Conservation (phyloP, 2,329 filamentous ascomycete species). For the Arthrobotrys entomopaga region DNA sequence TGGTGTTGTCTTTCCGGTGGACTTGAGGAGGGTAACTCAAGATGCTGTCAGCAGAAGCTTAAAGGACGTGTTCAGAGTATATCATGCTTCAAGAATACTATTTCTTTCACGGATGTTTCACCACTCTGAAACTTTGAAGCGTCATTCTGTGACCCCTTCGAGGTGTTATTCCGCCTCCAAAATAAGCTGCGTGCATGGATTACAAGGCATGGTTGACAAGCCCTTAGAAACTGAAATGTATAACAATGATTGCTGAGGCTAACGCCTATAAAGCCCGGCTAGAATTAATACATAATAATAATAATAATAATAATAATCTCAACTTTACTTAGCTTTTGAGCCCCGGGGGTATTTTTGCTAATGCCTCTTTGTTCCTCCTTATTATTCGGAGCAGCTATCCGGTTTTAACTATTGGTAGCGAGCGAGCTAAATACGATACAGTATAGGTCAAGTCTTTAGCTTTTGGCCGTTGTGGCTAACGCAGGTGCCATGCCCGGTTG, state of each 20-base stretch:
- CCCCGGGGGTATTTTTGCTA: slow-evolving; percentile 1
- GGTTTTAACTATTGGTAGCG: slow-evolving; percentile 30
- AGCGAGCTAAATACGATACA: slow-evolving; percentile 11
- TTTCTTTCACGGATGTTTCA: slow-evolving; percentile 50
- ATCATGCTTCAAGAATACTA: slow-evolving; percentile 7
- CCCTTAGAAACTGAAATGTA: neutral
- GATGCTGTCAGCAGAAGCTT: slow-evolving; percentile 9
- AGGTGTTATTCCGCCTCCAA: slow-evolving; percentile 37
- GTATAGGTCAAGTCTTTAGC: slow-evolving; percentile 3
- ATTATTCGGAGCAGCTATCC: neutral
- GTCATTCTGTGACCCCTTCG: slow-evolving; percentile 28
- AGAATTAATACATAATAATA: slow-evolving; percentile 5
- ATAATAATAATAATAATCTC: neutral
- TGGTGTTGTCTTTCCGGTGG: neutral
- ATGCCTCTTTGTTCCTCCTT: neutral
- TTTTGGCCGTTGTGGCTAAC: slow-evolving; percentile 31
- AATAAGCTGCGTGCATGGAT: slow-evolving; percentile 30
- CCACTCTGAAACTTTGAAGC: slow-evolving; percentile 45
- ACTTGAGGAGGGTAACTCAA: too few relatives aligned
- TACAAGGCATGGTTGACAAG: slow-evolving; percentile 23
- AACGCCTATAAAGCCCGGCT: neutral
- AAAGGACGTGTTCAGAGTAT: too few relatives aligned
- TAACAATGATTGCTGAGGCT: neutral
- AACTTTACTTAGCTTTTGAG: neutral
- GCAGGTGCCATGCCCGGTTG: neutral